Evolutionary conservation across 257 asterid genomes (phyloP), one percentile per base, ranked within the genome.

Genomic region (Scutellaria galericulata): DNA sequence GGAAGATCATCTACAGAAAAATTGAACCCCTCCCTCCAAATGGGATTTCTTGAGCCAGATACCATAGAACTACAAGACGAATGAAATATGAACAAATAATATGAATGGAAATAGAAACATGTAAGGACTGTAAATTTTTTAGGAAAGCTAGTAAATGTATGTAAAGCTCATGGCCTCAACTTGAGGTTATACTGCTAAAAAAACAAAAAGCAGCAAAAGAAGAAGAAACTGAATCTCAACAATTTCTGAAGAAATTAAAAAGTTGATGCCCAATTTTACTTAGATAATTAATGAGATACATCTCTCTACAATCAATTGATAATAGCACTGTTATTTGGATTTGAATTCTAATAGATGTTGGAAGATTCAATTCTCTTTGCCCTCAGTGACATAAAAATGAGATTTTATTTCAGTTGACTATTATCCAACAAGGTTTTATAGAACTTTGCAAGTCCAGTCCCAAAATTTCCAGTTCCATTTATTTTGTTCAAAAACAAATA

Each of bases 1-100:
- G 97, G 98, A 83, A 94, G 96, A 81, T 87, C 87, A 24, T 89
- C 95, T 59, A 87, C 92, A 62, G 88, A 81, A 84, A 91, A 94
- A 81, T 90, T 86, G 84, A 91, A 94, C 79, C 90, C 97, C 83
- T 94, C 99, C 73, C 89, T 92, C 99, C 99, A 94, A 83, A 88
- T 82, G 66, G 99, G 99, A 83, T 94, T 94, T 88, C 98, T 87
- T 72, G 99, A 89, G 79, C 96, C 91, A 77, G 97, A 96, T 80
- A 94, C 90, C 97, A 94, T 88, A 76, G 99, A 94, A 83, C 99
- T 94, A 78, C 84, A 84, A 70, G 68, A 80, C 53, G 74, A 63
- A 66, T 39, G 56, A 64, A 50, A 31, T 57, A 20, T 64, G 65
- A 71, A 79, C 41, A 56, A 58, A 79, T 0, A 12, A 14, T 13